Conservation (phyloP, 192 early-diverging fungal genomes). For the Coemansia sp. region DNA sequence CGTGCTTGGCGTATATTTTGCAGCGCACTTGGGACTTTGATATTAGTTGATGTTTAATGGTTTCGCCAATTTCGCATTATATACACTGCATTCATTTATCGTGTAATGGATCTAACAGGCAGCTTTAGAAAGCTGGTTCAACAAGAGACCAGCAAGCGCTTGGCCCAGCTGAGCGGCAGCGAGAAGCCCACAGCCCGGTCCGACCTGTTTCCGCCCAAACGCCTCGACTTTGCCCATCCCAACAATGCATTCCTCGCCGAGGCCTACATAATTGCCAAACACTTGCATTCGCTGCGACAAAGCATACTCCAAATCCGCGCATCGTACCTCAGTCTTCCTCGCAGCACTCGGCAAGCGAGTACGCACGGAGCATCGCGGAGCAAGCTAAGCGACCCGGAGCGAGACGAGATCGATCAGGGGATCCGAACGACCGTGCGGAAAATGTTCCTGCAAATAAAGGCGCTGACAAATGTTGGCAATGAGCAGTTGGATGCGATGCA, state of each 20-base stretch:
- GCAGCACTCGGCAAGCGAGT: background rate
- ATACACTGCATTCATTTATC: background rate
- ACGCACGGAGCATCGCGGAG: background rate
- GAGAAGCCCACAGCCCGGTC: constrained; percentile 11
- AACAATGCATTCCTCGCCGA: constrained; percentile 59
- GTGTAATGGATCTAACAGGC: constrained; percentile 3
- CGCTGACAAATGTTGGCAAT: constrained; percentile 58
- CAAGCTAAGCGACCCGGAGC: constrained; percentile 61
- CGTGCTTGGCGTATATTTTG: background rate
- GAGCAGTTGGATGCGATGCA: constrained; percentile 33
- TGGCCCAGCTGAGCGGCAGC: background rate
- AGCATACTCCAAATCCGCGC: constrained; percentile 58
- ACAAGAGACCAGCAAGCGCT: constrained; percentile 1
- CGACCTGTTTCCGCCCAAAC: constrained; percentile 34
- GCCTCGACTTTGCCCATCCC: constrained; percentile 32
- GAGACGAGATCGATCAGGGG: constrained; percentile 69
- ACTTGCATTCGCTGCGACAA: constrained; percentile 55
- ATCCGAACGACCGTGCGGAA: constrained; percentile 60
- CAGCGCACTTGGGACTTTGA: too few relatives aligned
- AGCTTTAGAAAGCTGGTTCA: constrained; percentile 11
- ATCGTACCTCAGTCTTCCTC: constrained; percentile 54
- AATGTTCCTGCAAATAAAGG: constrained; percentile 61
- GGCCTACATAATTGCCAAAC: constrained; percentile 59
- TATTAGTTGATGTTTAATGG: too few relatives aligned
- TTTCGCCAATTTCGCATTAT: too few relatives aligned